Conservation (phyloP, 176 grass and related monocot genomes). For the Carex littledalei region DNA sequence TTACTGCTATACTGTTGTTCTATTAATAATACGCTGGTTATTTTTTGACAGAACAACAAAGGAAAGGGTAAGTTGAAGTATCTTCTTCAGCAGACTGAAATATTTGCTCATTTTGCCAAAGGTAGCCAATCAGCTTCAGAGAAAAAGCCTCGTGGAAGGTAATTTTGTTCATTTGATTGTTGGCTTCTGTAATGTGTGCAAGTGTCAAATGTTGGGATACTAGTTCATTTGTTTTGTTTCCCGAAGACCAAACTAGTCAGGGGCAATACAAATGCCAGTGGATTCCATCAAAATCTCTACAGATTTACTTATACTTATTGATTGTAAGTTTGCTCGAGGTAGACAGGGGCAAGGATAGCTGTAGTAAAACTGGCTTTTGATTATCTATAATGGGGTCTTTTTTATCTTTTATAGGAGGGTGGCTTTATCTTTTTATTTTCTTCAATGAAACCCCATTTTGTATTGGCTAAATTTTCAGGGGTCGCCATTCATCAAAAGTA, state of each 20-base stretch:
- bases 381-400: not conserved
- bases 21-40: not conserved
- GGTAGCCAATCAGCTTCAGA: constrained; percentile 51
- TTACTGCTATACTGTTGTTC: not conserved
- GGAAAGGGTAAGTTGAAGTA: constrained; percentile 60
- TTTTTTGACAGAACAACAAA: constrained; percentile 53
- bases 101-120: constrained; percentile 80
- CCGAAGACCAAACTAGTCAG: not conserved
- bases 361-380: not conserved
- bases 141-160: constrained; percentile 60
- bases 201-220: not conserved
- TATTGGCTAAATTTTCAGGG: constrained; percentile 32
- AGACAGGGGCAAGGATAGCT: not conserved
- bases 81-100: constrained; percentile 72
- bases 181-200: not conserved
- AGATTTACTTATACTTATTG: not conserved
- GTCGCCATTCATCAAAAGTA: constrained; percentile 67
- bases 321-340: not conserved
- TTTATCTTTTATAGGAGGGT: not conserved
- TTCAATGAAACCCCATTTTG: not conserved
- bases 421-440: not conserved
- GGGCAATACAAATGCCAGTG: not conserved
- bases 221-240: not conserved
- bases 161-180: not conserved
- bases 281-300: not conserved